Evolutionary conservation across 805 yeast species (phyloP).

Genomic region (Starmerella floricola): DNA sequence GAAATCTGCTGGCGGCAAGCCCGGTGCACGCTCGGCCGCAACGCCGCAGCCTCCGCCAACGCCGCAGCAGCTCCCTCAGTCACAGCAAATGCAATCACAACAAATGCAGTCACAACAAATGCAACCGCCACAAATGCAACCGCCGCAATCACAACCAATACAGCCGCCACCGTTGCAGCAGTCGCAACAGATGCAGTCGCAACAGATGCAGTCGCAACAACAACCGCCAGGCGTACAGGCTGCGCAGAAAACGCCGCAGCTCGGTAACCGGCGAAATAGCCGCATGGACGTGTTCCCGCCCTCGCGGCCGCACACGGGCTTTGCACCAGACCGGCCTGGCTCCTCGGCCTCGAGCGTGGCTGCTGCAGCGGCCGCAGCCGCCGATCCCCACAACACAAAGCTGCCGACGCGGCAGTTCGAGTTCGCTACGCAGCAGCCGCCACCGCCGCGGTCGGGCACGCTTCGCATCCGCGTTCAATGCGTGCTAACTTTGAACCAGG

Average conservation of each 20-base stretch:
- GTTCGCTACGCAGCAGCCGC: constrained; percentile 16
- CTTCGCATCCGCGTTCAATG: constrained; percentile 15
- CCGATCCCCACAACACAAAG: not conserved
- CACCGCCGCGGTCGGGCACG: constrained; percentile 11
- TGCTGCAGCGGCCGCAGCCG: constrained; percentile 2
- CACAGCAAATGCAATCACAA: not conserved
- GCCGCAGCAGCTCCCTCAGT: not conserved
- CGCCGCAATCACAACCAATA: too few species aligned
- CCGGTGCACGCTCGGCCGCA: too few species aligned
- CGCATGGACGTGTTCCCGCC: not conserved
- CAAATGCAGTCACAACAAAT: not conserved
- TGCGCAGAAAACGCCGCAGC: not conserved
- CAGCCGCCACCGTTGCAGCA: too few species aligned
- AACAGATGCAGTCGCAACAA: too few species aligned
- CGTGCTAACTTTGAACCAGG: constrained; percentile 19
- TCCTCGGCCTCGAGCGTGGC: not conserved
- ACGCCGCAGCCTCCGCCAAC: not conserved
- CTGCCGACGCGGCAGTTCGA: constrained; percentile 15
- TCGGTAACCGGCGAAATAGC: not conserved
- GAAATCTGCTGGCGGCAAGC: not conserved
- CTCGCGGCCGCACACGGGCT: not conserved
- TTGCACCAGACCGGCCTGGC: not conserved
- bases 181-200: too few species aligned
- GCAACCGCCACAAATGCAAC: too few species aligned
- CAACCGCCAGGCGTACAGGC: too few species aligned